Conservation (phyloP, 495 filamentous ascomycete species). For the Neurospora sp. region DNA sequence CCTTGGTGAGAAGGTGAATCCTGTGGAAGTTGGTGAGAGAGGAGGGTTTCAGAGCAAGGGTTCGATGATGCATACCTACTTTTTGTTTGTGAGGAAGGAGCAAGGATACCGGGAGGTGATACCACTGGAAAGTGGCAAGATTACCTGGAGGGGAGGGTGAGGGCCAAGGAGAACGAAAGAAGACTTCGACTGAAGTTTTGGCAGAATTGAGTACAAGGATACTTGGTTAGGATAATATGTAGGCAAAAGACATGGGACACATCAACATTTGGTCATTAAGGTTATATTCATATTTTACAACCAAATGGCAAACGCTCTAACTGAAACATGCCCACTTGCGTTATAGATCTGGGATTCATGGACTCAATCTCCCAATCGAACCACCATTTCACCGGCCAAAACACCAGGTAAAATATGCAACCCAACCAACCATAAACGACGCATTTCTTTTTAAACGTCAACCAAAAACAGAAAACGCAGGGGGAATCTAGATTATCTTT, state of each 20-base stretch:
- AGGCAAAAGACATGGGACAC: background rate
- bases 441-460: conserved; percentile 16
- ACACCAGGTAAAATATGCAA: background rate
- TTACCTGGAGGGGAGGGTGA: background rate
- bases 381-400: background rate
- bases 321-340: background rate
- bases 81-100: too few species aligned
- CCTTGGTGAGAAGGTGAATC: background rate
- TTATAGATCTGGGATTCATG: background rate
- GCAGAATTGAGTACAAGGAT: background rate
- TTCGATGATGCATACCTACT: too few species aligned
- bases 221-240: background rate
- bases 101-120: background rate
- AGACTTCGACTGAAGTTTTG: background rate
- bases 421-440: background rate
- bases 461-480: conserved; percentile 10
- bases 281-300: background rate
- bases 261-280: background rate
- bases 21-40: background rate
- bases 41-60: too few species aligned
- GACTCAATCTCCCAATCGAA: background rate
- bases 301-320: background rate
- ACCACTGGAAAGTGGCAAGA: background rate
- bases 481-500: conserved; percentile 26
- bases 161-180: background rate